Conservation (phyloP, 2,329 filamentous ascomycete genomes). For the Colletotrichum brevisporum region DNA sequence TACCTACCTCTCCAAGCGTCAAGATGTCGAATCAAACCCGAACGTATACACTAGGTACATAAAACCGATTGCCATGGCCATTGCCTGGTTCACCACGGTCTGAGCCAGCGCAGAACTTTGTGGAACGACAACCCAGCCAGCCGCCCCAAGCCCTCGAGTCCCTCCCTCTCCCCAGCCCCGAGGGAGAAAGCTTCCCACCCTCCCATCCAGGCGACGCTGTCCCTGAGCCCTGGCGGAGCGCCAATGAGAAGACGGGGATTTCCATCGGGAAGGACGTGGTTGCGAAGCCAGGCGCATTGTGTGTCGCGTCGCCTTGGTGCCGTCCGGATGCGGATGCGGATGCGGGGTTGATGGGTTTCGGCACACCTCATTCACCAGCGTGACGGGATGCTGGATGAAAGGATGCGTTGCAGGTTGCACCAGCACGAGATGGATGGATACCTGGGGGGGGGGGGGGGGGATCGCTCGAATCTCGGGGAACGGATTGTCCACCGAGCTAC, state of each 20-base stretch:
- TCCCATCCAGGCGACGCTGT: constrained; percentile 32
- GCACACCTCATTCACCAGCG: constrained; percentile 38
- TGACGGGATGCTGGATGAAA: constrained; percentile 18
- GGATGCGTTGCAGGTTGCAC: not conserved
- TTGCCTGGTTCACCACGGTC: not conserved
- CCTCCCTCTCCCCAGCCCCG: not conserved
- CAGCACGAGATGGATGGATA: constrained; percentile 17
- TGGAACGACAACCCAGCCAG: not conserved
- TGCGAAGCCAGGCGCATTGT: constrained; percentile 38
- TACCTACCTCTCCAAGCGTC: too few species aligned
- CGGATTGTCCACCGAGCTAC: not conserved
- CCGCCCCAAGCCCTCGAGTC: not conserved
- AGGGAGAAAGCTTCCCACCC: constrained; percentile 38
- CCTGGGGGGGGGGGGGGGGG: constrained; percentile 14
- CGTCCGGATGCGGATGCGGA: constrained; percentile 39
- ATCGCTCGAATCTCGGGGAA: constrained; percentile 38
- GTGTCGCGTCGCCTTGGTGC: constrained; percentile 37
- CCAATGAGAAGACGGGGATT: constrained; percentile 26
- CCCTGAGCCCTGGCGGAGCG: constrained; percentile 19
- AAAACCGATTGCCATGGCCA: not conserved
- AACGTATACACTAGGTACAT: too few species aligned
- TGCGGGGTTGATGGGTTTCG: constrained; percentile 38
- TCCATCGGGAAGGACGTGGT: constrained; percentile 22
- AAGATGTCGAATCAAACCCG: too few species aligned
- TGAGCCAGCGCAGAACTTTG: too few species aligned